phyloP scores from a whole-genome alignment of 2,329 filamentous ascomycete genomes.

The Ophiocordyceps robertsii region DNA sequence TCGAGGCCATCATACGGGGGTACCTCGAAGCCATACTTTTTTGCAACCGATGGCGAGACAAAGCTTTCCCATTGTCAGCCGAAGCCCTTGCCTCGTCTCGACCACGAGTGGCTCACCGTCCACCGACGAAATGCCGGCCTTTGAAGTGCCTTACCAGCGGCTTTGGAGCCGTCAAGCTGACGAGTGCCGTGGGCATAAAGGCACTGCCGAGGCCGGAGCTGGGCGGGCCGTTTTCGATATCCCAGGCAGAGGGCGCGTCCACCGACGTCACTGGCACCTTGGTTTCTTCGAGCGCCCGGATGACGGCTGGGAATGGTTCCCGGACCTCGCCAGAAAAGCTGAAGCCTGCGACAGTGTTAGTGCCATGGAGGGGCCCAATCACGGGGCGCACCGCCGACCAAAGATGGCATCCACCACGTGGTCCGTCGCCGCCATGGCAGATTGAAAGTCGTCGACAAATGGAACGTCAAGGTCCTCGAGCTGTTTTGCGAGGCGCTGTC shows the following conservation, averaged over 20 bases:
- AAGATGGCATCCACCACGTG: conserved; percentile 91
- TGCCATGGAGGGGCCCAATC: background rate
- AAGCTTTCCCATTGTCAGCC: conserved; percentile 43
- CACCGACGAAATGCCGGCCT: conserved; percentile 85
- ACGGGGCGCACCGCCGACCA: conserved; percentile 34
- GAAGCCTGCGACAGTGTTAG: conserved; percentile 46
- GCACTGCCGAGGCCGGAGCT: conserved; percentile 59
- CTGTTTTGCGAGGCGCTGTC: conserved; percentile 68
- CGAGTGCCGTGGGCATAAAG: conserved; percentile 68
- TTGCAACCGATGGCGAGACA: conserved; percentile 60
- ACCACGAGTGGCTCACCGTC: conserved; percentile 40
- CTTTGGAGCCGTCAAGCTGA: conserved; percentile 89
- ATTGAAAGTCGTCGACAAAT: conserved; percentile 68
- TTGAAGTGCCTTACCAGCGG: conserved; percentile 72
- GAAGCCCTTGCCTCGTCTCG: background rate
- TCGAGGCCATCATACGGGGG: conserved; percentile 77
- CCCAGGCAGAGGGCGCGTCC: conserved; percentile 89
- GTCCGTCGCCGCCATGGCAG: conserved; percentile 54
- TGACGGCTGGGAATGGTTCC: conserved; percentile 79
- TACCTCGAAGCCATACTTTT: conserved; percentile 76
- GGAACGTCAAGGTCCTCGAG: conserved; percentile 70
- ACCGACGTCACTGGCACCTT: conserved; percentile 71
- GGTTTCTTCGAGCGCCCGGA: conserved; percentile 60
- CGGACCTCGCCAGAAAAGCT: conserved; percentile 84
- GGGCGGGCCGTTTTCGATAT: conserved; percentile 78